Base-by-base conservation (phyloP, 495 filamentous ascomycete species). In the Aspergillus carlsbadensis region DNA sequence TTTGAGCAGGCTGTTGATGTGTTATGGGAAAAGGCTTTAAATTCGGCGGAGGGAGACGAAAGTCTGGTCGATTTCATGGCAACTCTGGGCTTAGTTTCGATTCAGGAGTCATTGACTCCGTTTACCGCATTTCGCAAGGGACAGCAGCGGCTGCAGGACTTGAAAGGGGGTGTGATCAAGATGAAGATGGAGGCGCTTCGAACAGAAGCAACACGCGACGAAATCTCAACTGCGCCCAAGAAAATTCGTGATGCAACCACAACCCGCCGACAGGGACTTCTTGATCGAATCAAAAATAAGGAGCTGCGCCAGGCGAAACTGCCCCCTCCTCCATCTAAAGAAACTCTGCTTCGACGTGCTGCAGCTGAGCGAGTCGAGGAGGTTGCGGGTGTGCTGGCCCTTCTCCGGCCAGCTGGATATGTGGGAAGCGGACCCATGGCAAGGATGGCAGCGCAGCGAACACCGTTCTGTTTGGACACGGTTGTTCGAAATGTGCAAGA, bases 251-350 rank as follows among this genome's bases (percentile, higher is more conserved):
- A 69, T 26, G 64, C 68, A 8, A 67, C 73, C 10, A 65, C 61
- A 24, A 66, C 66, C 36, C 76, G 76, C 18, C 67, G 72, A 20
- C 68, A 72, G 54, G 63, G 76, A 1, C 63, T 78, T 3, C 52
- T 78, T 48, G 74, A 77, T 43, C 74, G 76, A 20, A 72, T 78
- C 48, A 76, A 74, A 68, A 70, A 65, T 47, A 79, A 79, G 58
- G 60, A 75, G 52, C 58, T 77, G 29, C 66, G 61, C 24, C 73
- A 78, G 64, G 73, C 75, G 15, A 76, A 74, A 60, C 58, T 77
- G 31, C 73, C 74, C 14, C 72, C 72, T 1, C 69, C 73, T 10
- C 76, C 74, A n/a, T 61, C 75, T 24, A 77, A 78, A 60, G 70
- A 73, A 11, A 66, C 68, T 52, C 51, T 78, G 10, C 37, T 74